Conservation (phyloP, 176 grass and related monocot species). For the Aegilops bicornis region DNA sequence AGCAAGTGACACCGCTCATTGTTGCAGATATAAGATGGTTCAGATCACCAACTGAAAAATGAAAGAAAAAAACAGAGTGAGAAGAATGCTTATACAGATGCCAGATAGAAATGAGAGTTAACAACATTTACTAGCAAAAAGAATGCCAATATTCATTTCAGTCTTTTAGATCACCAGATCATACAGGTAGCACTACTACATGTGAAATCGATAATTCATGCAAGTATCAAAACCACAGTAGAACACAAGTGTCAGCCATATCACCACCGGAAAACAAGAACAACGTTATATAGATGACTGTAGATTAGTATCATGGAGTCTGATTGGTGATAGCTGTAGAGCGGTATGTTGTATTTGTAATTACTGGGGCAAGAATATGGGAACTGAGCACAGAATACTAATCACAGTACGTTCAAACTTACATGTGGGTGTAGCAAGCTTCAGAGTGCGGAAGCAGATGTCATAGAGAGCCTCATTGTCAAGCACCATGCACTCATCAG, state of each 20-base stretch:
- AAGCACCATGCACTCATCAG: slow-evolving; percentile 70
- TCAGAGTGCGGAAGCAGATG: slow-evolving; percentile 68
- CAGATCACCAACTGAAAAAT: slow-evolving; percentile 70
- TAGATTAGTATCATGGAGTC: not conserved
- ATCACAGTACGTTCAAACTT: slow-evolving; percentile 22
- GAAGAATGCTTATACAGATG: not conserved
- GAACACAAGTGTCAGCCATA: not conserved
- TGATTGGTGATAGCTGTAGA: not conserved
- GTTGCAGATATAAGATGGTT: slow-evolving; percentile 91
- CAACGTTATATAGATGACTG: not conserved
- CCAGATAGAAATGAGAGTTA: not conserved
- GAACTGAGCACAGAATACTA: not conserved
- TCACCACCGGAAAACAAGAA: not conserved
- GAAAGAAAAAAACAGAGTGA: not conserved
- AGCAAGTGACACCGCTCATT: slow-evolving; percentile 87
- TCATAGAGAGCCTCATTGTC: slow-evolving; percentile 72
- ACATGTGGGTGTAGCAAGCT: slow-evolving; percentile 62
- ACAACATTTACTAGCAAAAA: not conserved
- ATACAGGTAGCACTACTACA: not conserved
- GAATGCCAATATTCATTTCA: not conserved
- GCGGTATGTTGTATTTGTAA: not conserved
- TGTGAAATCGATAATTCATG: not conserved
- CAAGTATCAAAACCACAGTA: not conserved
- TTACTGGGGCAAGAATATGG: not conserved
- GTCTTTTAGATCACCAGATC: not conserved